These are phyloP conservation scores for Heimioporus sp. DNA, from an alignment of 768 basidiomycete species.

Conservation along the genomic window DNA sequence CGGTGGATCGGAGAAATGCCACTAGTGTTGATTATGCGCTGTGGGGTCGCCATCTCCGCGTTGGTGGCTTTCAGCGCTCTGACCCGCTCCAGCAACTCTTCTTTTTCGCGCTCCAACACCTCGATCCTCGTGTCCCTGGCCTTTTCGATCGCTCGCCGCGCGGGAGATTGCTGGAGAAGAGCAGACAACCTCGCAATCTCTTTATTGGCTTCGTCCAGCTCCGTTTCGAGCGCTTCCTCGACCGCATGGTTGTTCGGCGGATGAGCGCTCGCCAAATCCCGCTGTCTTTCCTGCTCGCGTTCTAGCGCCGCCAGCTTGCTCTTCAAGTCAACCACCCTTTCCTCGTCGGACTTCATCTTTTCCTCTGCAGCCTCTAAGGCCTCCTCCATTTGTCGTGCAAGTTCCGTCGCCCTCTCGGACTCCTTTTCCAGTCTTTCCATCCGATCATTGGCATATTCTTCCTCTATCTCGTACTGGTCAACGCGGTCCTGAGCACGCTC, in stretches of 20 bases:
- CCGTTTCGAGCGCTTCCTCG: constrained; percentile 62
- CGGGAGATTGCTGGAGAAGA: constrained; percentile 68
- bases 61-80: constrained; percentile 52
- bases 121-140: constrained; percentile 76
- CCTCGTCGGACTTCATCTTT: constrained; percentile 64
- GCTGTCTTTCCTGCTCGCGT: constrained; percentile 48
- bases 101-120: constrained; percentile 72
- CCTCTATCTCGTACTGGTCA: constrained; percentile 41
- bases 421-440: constrained; percentile 53
- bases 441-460: constrained; percentile 48
- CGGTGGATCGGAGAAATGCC: constrained; percentile 78
- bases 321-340: constrained; percentile 48
- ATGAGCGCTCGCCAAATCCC: constrained; percentile 20
- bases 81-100: constrained; percentile 72
- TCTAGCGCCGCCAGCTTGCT: constrained; percentile 53
- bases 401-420: constrained; percentile 48
- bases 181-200: constrained; percentile 73
- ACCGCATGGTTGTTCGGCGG: constrained; percentile 48
- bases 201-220: constrained; percentile 72
- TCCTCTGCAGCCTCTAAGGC: constrained; percentile 73
- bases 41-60: constrained; percentile 56
- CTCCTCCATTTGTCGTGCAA: constrained; percentile 67
- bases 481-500: constrained; percentile 44
- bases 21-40: constrained; percentile 50
- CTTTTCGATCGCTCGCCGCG: constrained; percentile 72